These are phyloP conservation scores for Nakaseomyces uthaithaninus DNA, from an alignment of 1,139 yeast genomes.

Conservation along the genomic window DNA sequence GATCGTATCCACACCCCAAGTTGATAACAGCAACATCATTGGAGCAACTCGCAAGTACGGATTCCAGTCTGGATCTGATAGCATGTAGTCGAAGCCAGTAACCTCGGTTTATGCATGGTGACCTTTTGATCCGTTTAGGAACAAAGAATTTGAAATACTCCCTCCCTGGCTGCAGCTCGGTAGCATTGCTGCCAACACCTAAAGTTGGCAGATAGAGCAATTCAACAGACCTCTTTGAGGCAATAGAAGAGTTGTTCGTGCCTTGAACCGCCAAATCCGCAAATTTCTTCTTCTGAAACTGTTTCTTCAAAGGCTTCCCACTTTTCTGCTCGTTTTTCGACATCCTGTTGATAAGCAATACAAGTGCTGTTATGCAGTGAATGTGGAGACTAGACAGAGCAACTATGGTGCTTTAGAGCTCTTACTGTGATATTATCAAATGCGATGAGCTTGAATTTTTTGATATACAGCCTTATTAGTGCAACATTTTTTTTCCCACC, in stretches of 20 bases:
- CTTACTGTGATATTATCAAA: too few species aligned
- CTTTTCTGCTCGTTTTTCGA: neutral
- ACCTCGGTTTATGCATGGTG: slow-evolving; percentile 77
- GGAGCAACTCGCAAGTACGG: slow-evolving; percentile 30
- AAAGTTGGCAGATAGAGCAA: slow-evolving; percentile 44
- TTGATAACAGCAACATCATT: slow-evolving; percentile 44
- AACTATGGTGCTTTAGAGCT: too few species aligned
- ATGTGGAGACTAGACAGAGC: too few species aligned
- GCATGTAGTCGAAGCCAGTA: slow-evolving; percentile 79
- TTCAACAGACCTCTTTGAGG: slow-evolving; percentile 75
- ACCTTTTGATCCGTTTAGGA: slow-evolving; percentile 51
- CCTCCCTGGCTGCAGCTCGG: slow-evolving; percentile 18
- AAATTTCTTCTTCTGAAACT: slow-evolving; percentile 7
- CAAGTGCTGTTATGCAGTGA: too few species aligned
- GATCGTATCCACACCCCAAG: slow-evolving; percentile 78
- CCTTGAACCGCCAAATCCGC: slow-evolving; percentile 67
- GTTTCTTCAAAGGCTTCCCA: neutral
- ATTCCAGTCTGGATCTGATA: slow-evolving; percentile 46
- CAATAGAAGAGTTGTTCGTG: slow-evolving; percentile 76
- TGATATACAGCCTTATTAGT: too few species aligned
- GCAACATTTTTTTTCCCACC: too few species aligned
- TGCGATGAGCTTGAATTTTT: neutral
- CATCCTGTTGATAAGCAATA: too few species aligned
- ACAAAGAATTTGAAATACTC: slow-evolving; percentile 65
- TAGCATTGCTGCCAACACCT: slow-evolving; percentile 16